Base-by-base conservation (phyloP, 176 grass and related monocot genomes). In the Triticum urartu region DNA sequence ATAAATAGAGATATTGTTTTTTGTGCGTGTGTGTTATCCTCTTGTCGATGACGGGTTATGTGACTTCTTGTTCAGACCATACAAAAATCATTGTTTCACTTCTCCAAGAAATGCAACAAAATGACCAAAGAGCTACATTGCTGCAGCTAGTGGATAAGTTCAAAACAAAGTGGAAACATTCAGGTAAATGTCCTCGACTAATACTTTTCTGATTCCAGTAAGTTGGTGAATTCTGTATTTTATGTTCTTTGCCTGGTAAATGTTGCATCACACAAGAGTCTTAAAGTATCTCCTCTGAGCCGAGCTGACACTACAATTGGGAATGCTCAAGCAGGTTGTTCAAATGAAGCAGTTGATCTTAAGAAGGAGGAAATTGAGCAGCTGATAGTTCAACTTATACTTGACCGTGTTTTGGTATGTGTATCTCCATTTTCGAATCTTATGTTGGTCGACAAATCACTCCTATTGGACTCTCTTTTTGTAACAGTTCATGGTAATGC, bases 301-400 rank as follows among this genome's bases (percentile, higher is more conserved):
- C 20, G 2, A 78, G 47, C 63, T 69, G n/a, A 65, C 28, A 74
- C 60, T 76, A 58, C 30, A 60, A 67, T 48, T 86, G 34, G 43
- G 60, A 88, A 80, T 91, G 56, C 78, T 79, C 72, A 80, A 88
- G 70, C 83, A 98, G 95, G 86, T 86, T 7, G 26, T 81, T 91
- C 89, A 39, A 84, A 84, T 81, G 35, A 79, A 40, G 62, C 75
- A 71, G 70, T 75, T 91, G 89, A 95, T 84, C 88, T 98, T 85
- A 98, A 91, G 79, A 98, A 77, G 88, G 95, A 95, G 82, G 95
- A 95, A 84, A 67, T 89, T 78, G 95, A 98, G 75, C 91, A 93
- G 73, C 84, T 98, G 84, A 95, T 98, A 80, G 68, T 98, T 80
- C 91, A 92, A 76, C 95, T 98, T 83, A 90, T 95, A 69, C 61